Evolutionary conservation across 441 rosid species (phyloP).

Genomic region (Jatropha multifida): DNA sequence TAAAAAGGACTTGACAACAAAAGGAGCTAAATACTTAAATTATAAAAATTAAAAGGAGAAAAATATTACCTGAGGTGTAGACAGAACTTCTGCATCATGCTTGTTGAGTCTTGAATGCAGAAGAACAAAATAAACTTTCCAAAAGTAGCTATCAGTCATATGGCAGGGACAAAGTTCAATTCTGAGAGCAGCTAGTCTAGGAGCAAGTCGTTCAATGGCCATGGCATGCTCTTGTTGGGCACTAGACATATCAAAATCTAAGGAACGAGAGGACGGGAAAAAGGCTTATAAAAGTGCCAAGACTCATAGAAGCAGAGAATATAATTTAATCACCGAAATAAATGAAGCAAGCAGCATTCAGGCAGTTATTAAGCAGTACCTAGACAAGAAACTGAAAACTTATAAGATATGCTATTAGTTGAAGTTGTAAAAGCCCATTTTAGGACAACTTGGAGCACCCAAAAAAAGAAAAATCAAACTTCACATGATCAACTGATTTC

Average conservation of each 20-base stretch:
- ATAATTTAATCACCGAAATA: neutral
- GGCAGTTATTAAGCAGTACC: neutral
- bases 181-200: conserved; percentile 78
- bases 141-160: conserved; percentile 84
- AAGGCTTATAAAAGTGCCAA: neutral
- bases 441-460: neutral
- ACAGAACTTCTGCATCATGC: conserved; percentile 69
- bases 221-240: conserved; percentile 78
- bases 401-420: neutral
- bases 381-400: neutral
- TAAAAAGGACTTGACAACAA: neutral
- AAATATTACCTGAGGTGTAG: conserved; percentile 74
- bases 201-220: conserved; percentile 70
- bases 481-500: neutral
- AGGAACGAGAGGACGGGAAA: conserved; percentile 9
- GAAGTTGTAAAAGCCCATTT: neutral
- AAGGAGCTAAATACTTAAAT: neutral
- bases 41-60: neutral
- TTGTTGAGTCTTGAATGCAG: conserved; percentile 74
- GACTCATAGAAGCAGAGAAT: neutral
- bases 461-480: neutral
- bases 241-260: conserved; percentile 84
- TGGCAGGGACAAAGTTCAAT: conserved; percentile 84
- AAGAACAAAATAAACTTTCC: conserved; percentile 94
- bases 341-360: neutral